Percentiles rank a stretch among this genome's conserved stretches.
Conservation (phyloP, 2,329 filamentous ascomycete species). For the Colletotrichum sp. region DNA sequence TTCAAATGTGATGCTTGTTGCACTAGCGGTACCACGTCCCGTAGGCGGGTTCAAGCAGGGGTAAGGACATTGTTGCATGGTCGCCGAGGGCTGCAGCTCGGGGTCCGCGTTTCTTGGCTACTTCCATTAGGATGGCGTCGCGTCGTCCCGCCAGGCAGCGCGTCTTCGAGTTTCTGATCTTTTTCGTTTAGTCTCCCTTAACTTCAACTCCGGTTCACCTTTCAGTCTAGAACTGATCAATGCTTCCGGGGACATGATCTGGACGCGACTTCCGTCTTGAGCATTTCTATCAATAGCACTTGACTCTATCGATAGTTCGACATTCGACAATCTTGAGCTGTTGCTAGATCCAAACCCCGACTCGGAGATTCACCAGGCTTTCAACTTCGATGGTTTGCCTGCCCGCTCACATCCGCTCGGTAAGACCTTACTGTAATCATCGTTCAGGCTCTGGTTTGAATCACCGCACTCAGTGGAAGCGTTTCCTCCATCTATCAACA, state of each 20-base stretch:
- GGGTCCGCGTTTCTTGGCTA: not conserved
- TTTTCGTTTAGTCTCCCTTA: not conserved
- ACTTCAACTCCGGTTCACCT: not conserved
- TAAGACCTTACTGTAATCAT: not conserved
- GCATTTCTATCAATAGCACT: rapidly evolving
- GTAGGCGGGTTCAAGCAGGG: not conserved
- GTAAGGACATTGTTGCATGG: not conserved
- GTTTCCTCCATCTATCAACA: not conserved
- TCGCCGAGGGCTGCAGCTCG: not conserved
- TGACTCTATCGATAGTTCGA: rapidly evolving
- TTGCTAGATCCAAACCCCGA: rapidly evolving
- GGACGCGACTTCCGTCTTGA: not conserved
- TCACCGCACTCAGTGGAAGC: not conserved
- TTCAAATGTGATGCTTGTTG: not conserved
- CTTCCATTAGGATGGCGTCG: not conserved
- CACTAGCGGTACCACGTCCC: not conserved
- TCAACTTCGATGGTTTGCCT: rapidly evolving
- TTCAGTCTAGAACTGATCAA: rapidly evolving
- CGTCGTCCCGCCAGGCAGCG: not conserved
- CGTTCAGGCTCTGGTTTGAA: not conserved
- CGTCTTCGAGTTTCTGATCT: not conserved
- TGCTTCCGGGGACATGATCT: rapidly evolving
- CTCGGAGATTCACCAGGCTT: rapidly evolving
- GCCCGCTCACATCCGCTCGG: rapidly evolving
- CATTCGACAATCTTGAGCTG: not conserved